Conservation (phyloP, 2,329 filamentous ascomycete species). For the Phialocephala sp. region DNA sequence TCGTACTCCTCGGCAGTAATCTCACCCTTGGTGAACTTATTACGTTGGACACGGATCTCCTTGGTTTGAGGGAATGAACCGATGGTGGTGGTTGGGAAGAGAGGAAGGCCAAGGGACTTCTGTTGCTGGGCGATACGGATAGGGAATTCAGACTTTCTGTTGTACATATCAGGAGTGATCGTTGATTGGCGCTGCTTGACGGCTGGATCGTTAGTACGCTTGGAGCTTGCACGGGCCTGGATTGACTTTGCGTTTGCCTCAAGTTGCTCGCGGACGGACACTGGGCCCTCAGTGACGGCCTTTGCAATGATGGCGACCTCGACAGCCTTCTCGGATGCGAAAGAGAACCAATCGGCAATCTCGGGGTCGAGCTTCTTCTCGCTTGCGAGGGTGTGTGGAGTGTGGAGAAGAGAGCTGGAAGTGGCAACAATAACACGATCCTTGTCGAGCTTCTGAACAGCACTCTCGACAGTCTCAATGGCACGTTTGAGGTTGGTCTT, state of each 20-base stretch:
- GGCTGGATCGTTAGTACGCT: slow-evolving; percentile 93
- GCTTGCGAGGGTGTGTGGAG: slow-evolving; percentile 94
- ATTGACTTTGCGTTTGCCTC: slow-evolving; percentile 97
- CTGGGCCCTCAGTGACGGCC: slow-evolving; percentile 92
- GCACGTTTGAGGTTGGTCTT: slow-evolving; percentile 99
- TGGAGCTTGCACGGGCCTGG: slow-evolving; percentile 87
- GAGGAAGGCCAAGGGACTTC: slow-evolving; percentile 88
- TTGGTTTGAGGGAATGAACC: slow-evolving; percentile 99
- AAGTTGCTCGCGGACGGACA: slow-evolving; percentile 83
- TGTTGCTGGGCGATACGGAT: slow-evolving; percentile 86
- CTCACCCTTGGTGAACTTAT: slow-evolving; percentile 99
- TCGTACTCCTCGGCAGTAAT: slow-evolving; percentile 93
- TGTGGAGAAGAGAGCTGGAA: slow-evolving; percentile 97
- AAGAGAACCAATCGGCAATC: slow-evolving; percentile 98
- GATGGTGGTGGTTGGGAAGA: slow-evolving; percentile 99
- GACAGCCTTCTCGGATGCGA: slow-evolving; percentile 90
- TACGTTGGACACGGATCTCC: slow-evolving; percentile 95
- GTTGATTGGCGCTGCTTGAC: slow-evolving; percentile 96
- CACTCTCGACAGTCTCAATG: slow-evolving; percentile 87
- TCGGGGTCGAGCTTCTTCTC: slow-evolving; percentile 98
- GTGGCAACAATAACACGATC: slow-evolving; percentile 96
- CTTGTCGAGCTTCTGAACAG: slow-evolving; percentile 95
- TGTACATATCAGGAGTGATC: slow-evolving; percentile 83
- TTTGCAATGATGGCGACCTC: slow-evolving; percentile 95
- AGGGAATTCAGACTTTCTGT: slow-evolving; percentile 90